phyloP scores from a whole-genome alignment of 1,139 yeast genomes.

The Pichia sp. region DNA sequence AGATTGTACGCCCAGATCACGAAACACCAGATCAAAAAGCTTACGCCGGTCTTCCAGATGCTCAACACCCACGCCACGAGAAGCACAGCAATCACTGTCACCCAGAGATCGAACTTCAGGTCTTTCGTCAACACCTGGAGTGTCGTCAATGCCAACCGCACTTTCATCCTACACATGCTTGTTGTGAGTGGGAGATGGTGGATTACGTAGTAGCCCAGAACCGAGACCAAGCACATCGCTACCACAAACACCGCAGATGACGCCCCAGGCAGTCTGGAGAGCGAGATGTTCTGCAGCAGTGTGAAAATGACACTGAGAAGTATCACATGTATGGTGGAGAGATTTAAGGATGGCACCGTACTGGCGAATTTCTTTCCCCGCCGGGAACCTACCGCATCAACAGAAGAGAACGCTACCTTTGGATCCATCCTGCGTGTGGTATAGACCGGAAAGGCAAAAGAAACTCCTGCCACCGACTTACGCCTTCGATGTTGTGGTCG shows the following conservation, averaged over 20 bases:
- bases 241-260: neutral
- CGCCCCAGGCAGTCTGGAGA: neutral
- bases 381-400: neutral
- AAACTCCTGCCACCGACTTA: too few species aligned
- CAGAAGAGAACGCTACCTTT: neutral
- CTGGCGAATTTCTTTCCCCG: neutral
- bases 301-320: constrained; percentile 6
- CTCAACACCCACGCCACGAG: constrained; percentile 14
- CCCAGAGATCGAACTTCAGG: constrained; percentile 13
- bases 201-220: neutral
- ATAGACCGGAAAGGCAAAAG: too few species aligned
- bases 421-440: neutral
- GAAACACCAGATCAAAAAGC: constrained; percentile 14
- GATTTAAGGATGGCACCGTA: neutral
- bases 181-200: constrained; percentile 3
- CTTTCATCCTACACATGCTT: constrained; percentile 2
- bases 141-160: neutral
- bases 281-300: constrained; percentile 6
- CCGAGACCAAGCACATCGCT: neutral
- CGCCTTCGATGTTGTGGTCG: too few species aligned
- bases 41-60: constrained; percentile 11
- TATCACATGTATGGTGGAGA: constrained; percentile 4
- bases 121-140: neutral
- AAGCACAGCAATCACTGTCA: constrained; percentile 7
- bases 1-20: constrained; percentile 17